Base-by-base conservation (phyloP, 306 rosid species). In the Trifolium pratense region DNA sequence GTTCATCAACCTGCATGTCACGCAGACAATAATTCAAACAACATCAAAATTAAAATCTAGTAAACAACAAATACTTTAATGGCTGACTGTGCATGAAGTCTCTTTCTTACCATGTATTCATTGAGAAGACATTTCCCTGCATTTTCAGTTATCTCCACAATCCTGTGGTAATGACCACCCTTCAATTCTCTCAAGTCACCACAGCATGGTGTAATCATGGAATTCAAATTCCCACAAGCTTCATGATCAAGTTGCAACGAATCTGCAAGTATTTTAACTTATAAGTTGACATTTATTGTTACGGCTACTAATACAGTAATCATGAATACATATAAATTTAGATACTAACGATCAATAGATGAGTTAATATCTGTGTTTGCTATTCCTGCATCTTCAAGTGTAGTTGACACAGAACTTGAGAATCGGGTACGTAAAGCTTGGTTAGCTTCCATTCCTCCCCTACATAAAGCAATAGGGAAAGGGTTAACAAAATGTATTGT, bases 181-280 rank as follows among this genome's bases (percentile, higher is more conserved):
- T 88, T 95, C 79, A 95, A 71, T 78, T 95, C 97, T 69, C 92
- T 90, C 73, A 95, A 55, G 83, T 90, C 97, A 14, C 89, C 97
- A 12, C 97, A 91, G 84, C 99, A 92, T 6, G 99, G 99, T 68
- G 77, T 75, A 21, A 92, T 84, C 89, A 85, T 90, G 25, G 97
- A 88, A 79, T 86, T 95, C 55, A 95, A 81, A 75, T 92, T 95
- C 66, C 84, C 97, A 36, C 97, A 90, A 20, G 99, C 99, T 46
- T 92, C 97, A 13, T 81, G 96, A 85, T 95, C 99, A 62, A 92
- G 99, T 90, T 84, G 92, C 79, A 92, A 86, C 5, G 99, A 92
- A 75, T 95, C 99, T 95, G 96, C 84, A 80, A 59, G 64, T 34
- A 45, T 60, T 78, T 65, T 42, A 66, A 68, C 48, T 77, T 74